phyloP scores from a whole-genome alignment of 2,329 filamentous ascomycete species.

The Colletotrichum trifolii region DNA sequence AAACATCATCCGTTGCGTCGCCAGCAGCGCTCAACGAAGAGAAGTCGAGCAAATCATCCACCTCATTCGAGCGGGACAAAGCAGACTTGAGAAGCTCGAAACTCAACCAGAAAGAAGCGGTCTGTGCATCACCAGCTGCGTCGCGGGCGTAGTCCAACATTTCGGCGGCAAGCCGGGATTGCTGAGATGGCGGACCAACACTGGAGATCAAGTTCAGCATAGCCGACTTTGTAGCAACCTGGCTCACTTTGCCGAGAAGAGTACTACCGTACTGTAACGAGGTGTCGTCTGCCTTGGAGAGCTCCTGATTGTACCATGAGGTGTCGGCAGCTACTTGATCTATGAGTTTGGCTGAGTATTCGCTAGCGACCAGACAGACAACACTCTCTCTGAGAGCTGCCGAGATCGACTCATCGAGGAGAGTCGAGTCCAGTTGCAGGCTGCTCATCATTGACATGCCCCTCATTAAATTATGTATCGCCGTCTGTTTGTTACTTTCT shows the following conservation, averaged over 20 bases:
- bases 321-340: conserved; percentile 46
- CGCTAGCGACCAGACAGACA: conserved; percentile 52
- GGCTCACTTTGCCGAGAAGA: conserved; percentile 72
- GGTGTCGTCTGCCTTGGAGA: conserved; percentile 38
- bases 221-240: conserved; percentile 68
- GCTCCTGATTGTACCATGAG: conserved; percentile 44
- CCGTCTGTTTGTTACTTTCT: conserved; percentile 78
- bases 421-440: conserved; percentile 71
- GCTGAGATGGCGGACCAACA: conserved; percentile 67
- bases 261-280: conserved; percentile 66
- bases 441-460: conserved; percentile 74
- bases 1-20: conserved; percentile 58
- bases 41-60: conserved; percentile 75
- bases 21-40: conserved; percentile 51
- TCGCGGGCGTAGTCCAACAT: conserved; percentile 73
- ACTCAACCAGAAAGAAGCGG: conserved; percentile 84
- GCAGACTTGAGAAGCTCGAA: conserved; percentile 75
- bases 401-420: conserved; percentile 75
- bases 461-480: conserved; percentile 80
- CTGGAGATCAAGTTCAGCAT: conserved; percentile 68
- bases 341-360: conserved; percentile 45
- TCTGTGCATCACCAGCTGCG: conserved; percentile 65
- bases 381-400: conserved; percentile 81
- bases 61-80: conserved; percentile 60
- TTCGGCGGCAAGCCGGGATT: conserved; percentile 70